phyloP scores from a whole-genome alignment of 2,329 filamentous ascomycete species.

The Aspergillus pseudoviridinutans region DNA sequence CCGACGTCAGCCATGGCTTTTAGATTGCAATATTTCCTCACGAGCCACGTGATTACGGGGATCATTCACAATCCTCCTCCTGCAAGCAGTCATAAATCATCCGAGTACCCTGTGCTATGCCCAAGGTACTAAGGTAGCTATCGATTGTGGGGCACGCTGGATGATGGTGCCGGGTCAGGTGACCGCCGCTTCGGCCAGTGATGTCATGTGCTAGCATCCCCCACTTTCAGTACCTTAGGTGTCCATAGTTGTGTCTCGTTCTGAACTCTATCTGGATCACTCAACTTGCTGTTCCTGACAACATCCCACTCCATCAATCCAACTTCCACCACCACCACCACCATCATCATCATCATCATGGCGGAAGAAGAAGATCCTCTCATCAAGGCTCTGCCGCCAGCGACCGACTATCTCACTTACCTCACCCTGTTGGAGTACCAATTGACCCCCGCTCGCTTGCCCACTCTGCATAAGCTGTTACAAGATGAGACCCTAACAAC shows the following conservation, averaged over 20 bases:
- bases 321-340: background rate
- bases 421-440: constrained; percentile 63
- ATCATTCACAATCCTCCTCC: no score
- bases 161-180: background rate
- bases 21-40: background rate
- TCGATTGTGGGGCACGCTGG: background rate
- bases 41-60: background rate
- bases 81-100: no score
- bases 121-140: background rate
- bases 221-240: background rate
- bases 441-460: constrained; percentile 54
- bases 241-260: no score
- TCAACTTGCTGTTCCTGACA: background rate
- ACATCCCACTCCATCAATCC: background rate
- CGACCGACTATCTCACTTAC: constrained; percentile 63
- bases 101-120: background rate
- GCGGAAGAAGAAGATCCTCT: constrained; percentile 46
- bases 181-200: background rate
- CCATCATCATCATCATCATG: constrained; percentile 14
- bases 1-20: background rate
- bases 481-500: constrained; percentile 58
- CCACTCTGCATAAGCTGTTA: constrained; percentile 55
- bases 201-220: background rate
- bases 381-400: constrained; percentile 56
- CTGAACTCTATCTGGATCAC: background rate